Base-by-base conservation (phyloP, 371 early-diverging fungal species). In the Sporodiniella umbellata region DNA sequence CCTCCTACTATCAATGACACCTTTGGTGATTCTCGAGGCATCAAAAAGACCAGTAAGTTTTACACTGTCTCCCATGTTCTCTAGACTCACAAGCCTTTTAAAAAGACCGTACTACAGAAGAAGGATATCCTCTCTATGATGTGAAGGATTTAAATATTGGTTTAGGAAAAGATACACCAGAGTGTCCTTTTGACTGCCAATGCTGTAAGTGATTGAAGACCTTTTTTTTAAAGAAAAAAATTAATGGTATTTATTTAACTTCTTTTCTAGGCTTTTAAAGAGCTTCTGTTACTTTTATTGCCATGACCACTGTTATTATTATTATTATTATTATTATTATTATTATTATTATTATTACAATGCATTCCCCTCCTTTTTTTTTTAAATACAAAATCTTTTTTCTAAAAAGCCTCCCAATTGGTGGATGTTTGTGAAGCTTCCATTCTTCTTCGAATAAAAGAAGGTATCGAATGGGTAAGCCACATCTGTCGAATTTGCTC, bases 401-500 rank as follows among this genome's bases (percentile, higher is more conserved):
- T 31, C 12, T 10, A 54, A 51, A 58, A 49, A 26, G 54, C 42
- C 60, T 61, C 70, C 75, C 75, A 74, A 19, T 57, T 57, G 37
- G 68, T 61, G 21, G 57, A 55, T 12, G 57, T 60, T 17, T 54
- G 51, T 33, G 70, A 55, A 11, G 52, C 49, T 63, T 98, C 97
- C 60, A 96, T 86, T 58, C 84, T 87, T 64, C 96, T 73, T 23
- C 94, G 92, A 5, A 98, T 84, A 73, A 81, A 85, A 25, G 89
- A 84, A 10, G 96, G 91, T 22, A 96, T 86, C 30, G 78, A 80
- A 50, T 95, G 94, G 3, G 81, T 81, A 35, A 95, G 66, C 87
- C 93, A 94, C 55, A 93, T 68, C 60, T 84, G 84, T 45, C 90
- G 72, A 38, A 96, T 70, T 52, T 95, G 94, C 58, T 91, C 91